phyloP scores from a whole-genome alignment of 495 filamentous ascomycete species.

The Letharia lupina region DNA sequence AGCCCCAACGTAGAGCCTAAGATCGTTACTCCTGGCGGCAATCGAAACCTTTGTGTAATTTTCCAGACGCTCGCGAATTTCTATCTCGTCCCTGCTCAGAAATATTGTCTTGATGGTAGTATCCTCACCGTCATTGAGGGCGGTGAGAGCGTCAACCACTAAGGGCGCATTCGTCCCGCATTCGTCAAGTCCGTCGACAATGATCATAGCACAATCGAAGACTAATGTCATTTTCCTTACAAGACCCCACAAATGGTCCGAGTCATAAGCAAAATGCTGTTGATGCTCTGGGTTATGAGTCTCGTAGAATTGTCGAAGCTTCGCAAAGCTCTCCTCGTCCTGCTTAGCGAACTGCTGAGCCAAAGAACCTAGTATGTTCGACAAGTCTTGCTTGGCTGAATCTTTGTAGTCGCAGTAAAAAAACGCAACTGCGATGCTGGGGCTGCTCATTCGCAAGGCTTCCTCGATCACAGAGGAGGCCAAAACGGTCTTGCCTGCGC shows the following conservation, averaged over 20 bases:
- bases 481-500: conserved; percentile 37
- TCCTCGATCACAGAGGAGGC: conserved; percentile 24
- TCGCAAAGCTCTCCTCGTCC: conserved; percentile 28
- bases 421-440: conserved; percentile 27
- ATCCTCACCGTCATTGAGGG: conserved; percentile 17
- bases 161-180: conserved; percentile 18
- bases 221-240: background rate
- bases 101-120: conserved; percentile 22
- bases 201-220: conserved; percentile 25
- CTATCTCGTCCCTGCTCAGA: conserved; percentile 27
- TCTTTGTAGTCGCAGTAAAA: conserved; percentile 40
- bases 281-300: conserved; percentile 16
- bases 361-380: conserved; percentile 31
- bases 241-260: background rate
- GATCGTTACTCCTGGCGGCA: conserved; percentile 29
- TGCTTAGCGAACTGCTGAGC: conserved; percentile 32
- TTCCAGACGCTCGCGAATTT: conserved; percentile 21
- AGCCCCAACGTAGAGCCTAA: conserved; percentile 29
- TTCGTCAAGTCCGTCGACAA: conserved; percentile 34
- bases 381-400: conserved; percentile 22
- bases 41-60: conserved; percentile 27
- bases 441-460: conserved; percentile 12
- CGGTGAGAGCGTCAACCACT: conserved; percentile 19
- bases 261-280: conserved; percentile 3
- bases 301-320: conserved; percentile 26